phyloP scores from a whole-genome alignment of 2,329 filamentous ascomycete species.

The Penicillium paneum region DNA sequence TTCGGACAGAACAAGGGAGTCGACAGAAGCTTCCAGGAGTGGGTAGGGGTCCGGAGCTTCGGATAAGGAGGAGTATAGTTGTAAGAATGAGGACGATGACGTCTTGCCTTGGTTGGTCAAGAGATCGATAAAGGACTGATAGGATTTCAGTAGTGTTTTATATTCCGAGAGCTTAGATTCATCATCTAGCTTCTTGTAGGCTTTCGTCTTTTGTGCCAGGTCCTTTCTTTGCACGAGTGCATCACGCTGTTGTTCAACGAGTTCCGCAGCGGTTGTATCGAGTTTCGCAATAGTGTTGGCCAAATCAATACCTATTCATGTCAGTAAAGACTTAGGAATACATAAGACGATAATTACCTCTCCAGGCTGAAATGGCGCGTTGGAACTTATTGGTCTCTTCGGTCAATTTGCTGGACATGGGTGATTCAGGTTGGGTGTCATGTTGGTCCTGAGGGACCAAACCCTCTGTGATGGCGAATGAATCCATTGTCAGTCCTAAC shows the following conservation, averaged over 20 bases:
- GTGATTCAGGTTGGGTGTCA: constrained; percentile 23
- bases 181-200: constrained; percentile 93
- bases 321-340: constrained; percentile 1
- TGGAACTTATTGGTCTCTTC: constrained; percentile 90
- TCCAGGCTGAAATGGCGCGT: constrained; percentile 91
- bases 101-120: constrained; percentile 94
- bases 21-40: constrained; percentile 90
- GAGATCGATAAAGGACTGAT: constrained; percentile 95
- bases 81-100: constrained; percentile 87
- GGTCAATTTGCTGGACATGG: constrained; percentile 31
- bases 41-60: constrained; percentile 97
- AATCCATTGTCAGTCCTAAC: constrained; percentile 39
- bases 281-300: constrained; percentile 78
- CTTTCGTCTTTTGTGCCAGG: constrained; percentile 97
- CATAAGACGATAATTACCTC: constrained; percentile 60
- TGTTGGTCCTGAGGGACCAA: constrained; percentile 34
- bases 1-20: constrained; percentile 86
- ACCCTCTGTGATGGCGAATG: constrained; percentile 42
- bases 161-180: constrained; percentile 79
- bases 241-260: constrained; percentile 88
- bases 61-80: constrained; percentile 86
- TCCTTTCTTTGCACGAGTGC: constrained; percentile 96
- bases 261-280: constrained; percentile 90
- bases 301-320: constrained; percentile 72
- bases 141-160: constrained; percentile 88